Base-by-base conservation (phyloP, 1,139 yeast genomes). In the Meyerozyma smithsonii region DNA sequence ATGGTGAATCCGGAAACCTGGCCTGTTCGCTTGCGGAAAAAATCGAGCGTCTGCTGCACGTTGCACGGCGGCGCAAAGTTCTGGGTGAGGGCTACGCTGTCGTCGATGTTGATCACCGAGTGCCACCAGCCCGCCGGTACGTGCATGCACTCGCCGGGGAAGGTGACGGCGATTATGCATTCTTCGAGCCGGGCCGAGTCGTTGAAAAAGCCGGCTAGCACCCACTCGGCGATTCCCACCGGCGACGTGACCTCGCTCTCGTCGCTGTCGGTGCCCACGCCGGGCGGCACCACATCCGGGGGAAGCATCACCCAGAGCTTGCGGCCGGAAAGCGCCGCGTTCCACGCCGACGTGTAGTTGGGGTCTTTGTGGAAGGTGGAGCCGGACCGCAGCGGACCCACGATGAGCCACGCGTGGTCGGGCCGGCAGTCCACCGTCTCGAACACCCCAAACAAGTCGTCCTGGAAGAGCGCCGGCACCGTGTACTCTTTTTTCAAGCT, bases 71-170 rank as follows among this genome's bases (percentile, higher is more conserved):
- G 95, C 5, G 87, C 92, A 59, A 88, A 89, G 56, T 89, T 89
- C 48, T 87, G 95, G 0, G 97, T 89, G 51, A 88, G 62, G 0
- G 96, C 90, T 32, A 84, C 82, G 14, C 83, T 72, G 52, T 84
- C 90, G 45, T 84, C 88, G 19, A 89, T 56, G 52, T 89, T 89
- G 18, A 88, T 85, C 19, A 89, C 97, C 32, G 81, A 69, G 64
- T 89, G 97, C 97, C 97, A 89, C 97, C 97, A 89, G 1, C 95
- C 95, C 16, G 90, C 74, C 2, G 97, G 97, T 4, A 89, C 97
- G 55, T 84, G 79, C 74, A 88, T 76, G 48, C 88, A 82, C 57
- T 89, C 95, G 5, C 92, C 92, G 0, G 90, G 85, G 48, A 79
- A 79, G 0, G 95, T 84, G 10, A 88, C 67, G 1, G 87, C 94